Evolutionary conservation across 2,329 filamentous ascomycete species (phyloP).

Genomic region (Didymella pomorum): DNA sequence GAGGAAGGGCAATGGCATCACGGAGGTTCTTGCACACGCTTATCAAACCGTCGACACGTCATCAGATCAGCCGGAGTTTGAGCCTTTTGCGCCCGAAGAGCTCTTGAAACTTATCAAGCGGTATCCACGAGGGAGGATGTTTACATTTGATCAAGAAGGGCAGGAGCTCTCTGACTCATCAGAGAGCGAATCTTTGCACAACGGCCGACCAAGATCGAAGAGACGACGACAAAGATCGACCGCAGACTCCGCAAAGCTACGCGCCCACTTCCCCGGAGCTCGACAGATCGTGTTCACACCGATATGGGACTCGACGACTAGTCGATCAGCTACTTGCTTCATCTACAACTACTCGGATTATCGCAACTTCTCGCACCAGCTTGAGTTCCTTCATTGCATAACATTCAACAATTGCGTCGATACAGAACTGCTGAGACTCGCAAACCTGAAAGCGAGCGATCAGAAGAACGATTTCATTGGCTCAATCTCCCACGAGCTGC

Average conservation of each 20-base stretch:
- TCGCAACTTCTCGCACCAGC: conserved; percentile 23
- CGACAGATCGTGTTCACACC: conserved; percentile 32
- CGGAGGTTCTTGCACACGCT: conserved; percentile 53
- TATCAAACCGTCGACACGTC: not conserved
- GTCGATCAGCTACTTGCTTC: conserved; percentile 26
- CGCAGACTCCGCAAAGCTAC: conserved; percentile 30
- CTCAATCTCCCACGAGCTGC: conserved; percentile 60
- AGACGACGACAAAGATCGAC: conserved; percentile 36
- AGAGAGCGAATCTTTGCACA: not conserved
- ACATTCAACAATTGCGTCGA: conserved; percentile 40
- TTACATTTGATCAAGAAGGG: conserved; percentile 20
- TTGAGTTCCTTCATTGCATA: conserved; percentile 17
- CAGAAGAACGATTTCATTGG: conserved; percentile 61
- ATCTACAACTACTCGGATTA: conserved; percentile 42
- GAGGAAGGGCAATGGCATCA: conserved; percentile 34
- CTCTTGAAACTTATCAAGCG: conserved; percentile 44
- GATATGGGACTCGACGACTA: conserved; percentile 33
- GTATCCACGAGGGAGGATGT: conserved; percentile 17
- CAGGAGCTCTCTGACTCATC: conserved; percentile 13
- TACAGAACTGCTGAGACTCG: conserved; percentile 52
- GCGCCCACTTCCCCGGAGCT: conserved; percentile 13
- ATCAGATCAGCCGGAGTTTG: conserved; percentile 51
- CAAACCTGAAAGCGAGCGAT: conserved; percentile 40
- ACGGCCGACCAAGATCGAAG: conserved; percentile 2
- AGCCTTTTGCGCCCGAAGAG: conserved; percentile 53